Evolutionary conservation across 1,284 basidiomycete species (phyloP).

Genomic region (Apiotrichum gamsii): DNA sequence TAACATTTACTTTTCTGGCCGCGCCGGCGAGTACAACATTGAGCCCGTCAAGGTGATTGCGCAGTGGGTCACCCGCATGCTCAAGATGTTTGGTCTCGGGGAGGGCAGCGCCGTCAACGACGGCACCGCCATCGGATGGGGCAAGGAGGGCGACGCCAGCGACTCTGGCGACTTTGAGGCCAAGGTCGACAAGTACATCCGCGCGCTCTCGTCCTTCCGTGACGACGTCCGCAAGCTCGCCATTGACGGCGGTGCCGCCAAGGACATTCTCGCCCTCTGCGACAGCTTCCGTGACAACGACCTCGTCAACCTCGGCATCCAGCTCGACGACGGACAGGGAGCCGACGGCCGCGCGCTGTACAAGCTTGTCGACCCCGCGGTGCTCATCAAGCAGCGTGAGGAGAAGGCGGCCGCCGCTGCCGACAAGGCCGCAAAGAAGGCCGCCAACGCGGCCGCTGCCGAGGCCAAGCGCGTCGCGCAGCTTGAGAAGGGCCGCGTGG

Average conservation of each 20-base stretch:
- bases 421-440: constrained; percentile 77
- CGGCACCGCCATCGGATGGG: constrained; percentile 50
- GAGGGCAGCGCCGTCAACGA: constrained; percentile 54
- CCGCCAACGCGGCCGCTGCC: constrained; percentile 62
- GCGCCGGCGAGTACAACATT: constrained; percentile 54
- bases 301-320: constrained; percentile 85
- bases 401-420: constrained; percentile 75
- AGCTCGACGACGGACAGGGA: constrained; percentile 85
- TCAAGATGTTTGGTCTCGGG: constrained; percentile 90
- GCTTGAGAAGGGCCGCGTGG: constrained; percentile 73
- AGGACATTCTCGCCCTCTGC: constrained; percentile 69
- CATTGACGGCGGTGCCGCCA: constrained; percentile 62
- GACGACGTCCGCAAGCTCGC: constrained; percentile 80
- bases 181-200: constrained; percentile 81
- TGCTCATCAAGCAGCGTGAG: constrained; percentile 76
- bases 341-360: constrained; percentile 89
- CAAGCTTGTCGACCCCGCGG: constrained; percentile 79
- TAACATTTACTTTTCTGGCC: constrained; percentile 72
- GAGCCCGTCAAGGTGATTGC: constrained; percentile 66
- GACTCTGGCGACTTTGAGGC: constrained; percentile 63
- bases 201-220: constrained; percentile 80
- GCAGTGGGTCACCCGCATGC: constrained; percentile 80
- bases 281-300: constrained; percentile 88
- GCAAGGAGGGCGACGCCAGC: constrained; percentile 36
- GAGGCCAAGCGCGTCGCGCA: constrained; percentile 66